Evolutionary conservation across 225 moss, liverwort and hornwort genomes (phyloP), one percentile per base, ranked within the genome.

Genomic region (Marchantia paleacea): DNA sequence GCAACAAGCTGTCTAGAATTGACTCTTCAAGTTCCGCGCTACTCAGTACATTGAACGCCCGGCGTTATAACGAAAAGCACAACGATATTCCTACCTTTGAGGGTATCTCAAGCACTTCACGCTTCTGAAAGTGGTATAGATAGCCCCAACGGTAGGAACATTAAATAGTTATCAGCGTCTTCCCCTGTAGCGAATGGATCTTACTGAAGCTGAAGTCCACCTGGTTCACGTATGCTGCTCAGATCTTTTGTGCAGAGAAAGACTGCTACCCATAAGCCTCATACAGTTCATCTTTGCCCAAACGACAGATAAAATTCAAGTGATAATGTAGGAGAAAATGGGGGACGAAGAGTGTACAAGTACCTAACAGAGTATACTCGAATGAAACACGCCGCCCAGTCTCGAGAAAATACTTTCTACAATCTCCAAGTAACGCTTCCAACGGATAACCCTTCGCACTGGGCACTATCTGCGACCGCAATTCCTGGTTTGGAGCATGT

Each of bases 341-440:
- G 58, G 29, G 8, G 24, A 20, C 0, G 26, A 26, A n/a, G 50
- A 78, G 51, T 25, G 30, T 48, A 48, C 28, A 75, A 91, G 79
- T 85, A 92, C 99, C 94, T 83, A 99, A 79, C 73, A 99, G 92
- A 65, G 99, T 99, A 58, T 99, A 99, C 78, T 99, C 99, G 76
- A 99, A 91, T 12, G 95, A 95, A 60, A 99, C 79, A 60, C 99
- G 92, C 54, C 99, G 90, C 63, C 99, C 99, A 60, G 99, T 99
- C 81, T 90, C 92, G 84, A 88, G 85, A 64, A 99, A 99, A 77
- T 99, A 99, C 61, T 81, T 85, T 48, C 75, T 88, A 79, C 95
- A 94, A 76, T 99, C 99, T 81, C 87, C 87, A 91, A 99, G 82
- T 69, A 99, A 75, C 54, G 91, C 88, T 73, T 91, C 99, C 84